Conservation (phyloP, 2,329 filamentous ascomycete genomes). For the Talaromyces funiculosus region DNA sequence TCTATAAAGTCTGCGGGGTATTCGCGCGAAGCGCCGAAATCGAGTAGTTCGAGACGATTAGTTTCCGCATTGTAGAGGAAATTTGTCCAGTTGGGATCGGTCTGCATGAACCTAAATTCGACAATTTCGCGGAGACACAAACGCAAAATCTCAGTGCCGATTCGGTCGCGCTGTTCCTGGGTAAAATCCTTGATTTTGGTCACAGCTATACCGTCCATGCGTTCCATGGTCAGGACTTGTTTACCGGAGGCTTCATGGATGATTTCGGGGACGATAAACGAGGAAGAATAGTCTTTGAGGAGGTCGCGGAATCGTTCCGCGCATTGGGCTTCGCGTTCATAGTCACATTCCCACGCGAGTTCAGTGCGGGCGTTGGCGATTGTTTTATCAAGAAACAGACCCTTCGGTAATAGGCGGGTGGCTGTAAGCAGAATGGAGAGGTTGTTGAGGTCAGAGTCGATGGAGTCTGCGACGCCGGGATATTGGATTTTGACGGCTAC, state of each 20-base stretch:
- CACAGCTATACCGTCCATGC: slow-evolving; percentile 79
- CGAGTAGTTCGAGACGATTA: slow-evolving; percentile 77
- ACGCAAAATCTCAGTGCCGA: slow-evolving; percentile 86
- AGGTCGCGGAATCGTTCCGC: slow-evolving; percentile 70
- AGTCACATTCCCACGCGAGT: slow-evolving; percentile 96
- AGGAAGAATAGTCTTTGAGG: slow-evolving; percentile 64
- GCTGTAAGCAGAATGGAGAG: slow-evolving; percentile 84
- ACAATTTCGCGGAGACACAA: slow-evolving; percentile 89
- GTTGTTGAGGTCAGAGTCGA: slow-evolving; percentile 94
- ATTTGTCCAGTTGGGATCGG: slow-evolving; percentile 99
- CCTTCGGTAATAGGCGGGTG: slow-evolving; percentile 81
- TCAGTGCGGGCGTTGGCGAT: slow-evolving; percentile 92
- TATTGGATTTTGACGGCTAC: slow-evolving; percentile 98
- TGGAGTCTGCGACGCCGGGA: slow-evolving; percentile 89
- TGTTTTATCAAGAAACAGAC: slow-evolving; percentile 91
- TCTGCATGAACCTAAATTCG: slow-evolving; percentile 98
- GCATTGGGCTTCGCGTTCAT: slow-evolving; percentile 78
- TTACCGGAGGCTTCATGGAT: slow-evolving; percentile 73
- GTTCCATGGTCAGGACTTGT: slow-evolving; percentile 88
- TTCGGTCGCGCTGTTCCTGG: slow-evolving; percentile 87
- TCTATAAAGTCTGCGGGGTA: slow-evolving; percentile 74
- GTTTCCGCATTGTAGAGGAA: slow-evolving; percentile 78
- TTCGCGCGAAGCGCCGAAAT: slow-evolving; percentile 89
- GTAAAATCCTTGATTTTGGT: slow-evolving; percentile 71
- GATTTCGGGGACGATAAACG: slow-evolving; percentile 75